These are phyloP conservation scores for Fusarium lateritium DNA, from an alignment of 2,329 filamentous ascomycete species.

Conservation along the genomic window DNA sequence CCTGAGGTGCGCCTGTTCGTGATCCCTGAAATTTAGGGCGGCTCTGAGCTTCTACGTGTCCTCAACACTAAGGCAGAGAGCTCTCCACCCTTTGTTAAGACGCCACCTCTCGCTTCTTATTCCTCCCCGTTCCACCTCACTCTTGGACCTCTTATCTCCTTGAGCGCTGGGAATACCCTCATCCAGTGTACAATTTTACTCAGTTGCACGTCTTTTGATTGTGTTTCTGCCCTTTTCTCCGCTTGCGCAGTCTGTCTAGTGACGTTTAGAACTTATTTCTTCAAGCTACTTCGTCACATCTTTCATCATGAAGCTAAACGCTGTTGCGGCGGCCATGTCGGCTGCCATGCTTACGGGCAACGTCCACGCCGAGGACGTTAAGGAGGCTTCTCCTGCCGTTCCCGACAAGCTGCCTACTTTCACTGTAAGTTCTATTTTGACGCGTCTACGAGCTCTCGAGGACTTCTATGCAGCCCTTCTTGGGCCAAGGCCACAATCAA, in stretches of 20 bases:
- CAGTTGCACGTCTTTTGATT: slow-evolving; percentile 18
- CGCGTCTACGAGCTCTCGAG: slow-evolving; percentile 8
- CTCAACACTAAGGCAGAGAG: slow-evolving; percentile 51
- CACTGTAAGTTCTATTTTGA: slow-evolving; percentile 75
- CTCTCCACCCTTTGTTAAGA: slow-evolving; percentile 50
- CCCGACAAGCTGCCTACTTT: slow-evolving; percentile 81
- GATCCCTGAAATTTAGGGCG: slow-evolving; percentile 49
- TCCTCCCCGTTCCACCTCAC: slow-evolving; percentile 46
- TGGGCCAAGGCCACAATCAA: slow-evolving; percentile 16
- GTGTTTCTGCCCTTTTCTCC: slow-evolving; percentile 10
- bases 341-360: slow-evolving; percentile 80
- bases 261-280: slow-evolving; percentile 29
- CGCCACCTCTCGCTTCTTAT: slow-evolving; percentile 44
- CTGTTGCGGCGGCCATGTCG: slow-evolving; percentile 81
- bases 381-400: slow-evolving; percentile 64
- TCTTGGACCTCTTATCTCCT: slow-evolving; percentile 49
- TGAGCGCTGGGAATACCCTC: slow-evolving; percentile 49
- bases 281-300: slow-evolving; percentile 63
- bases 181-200: slow-evolving; percentile 12
- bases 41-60: slow-evolving; percentile 54
- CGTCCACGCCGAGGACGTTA: slow-evolving; percentile 76
- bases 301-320: slow-evolving; percentile 85
- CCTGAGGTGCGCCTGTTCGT: slow-evolving; percentile 35
- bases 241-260: slow-evolving; percentile 45
- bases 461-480: background rate